Evolutionary conservation across 176 grass and related monocot species (phyloP).

Genomic region (Triticum turgidum): DNA sequence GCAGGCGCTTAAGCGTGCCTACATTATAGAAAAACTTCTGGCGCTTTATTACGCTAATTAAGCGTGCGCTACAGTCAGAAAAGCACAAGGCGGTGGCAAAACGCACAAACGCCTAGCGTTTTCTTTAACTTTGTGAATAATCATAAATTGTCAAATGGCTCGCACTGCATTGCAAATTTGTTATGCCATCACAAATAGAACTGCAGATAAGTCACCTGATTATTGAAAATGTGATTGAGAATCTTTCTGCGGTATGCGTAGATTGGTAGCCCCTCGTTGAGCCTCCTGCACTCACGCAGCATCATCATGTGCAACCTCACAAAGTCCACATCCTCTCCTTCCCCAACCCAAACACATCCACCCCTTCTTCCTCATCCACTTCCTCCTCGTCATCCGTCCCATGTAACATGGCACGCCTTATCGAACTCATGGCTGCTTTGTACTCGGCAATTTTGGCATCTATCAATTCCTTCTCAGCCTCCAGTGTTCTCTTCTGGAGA

Average conservation of each 20-base stretch:
- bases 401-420: conserved; percentile 30
- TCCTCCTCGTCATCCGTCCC: conserved; percentile 6
- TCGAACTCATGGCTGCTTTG: conserved; percentile 47
- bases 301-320: conserved; percentile 46
- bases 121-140: too few species aligned
- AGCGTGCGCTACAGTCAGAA: too few species aligned
- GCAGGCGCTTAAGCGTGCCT: too few species aligned
- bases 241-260: conserved; percentile 55
- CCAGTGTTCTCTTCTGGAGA: conserved; percentile 38
- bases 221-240: conserved; percentile 53
- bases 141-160: conserved; percentile 4
- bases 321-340: conserved; percentile 45
- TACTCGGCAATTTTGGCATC: conserved; percentile 50
- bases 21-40: too few species aligned
- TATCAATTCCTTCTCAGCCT: conserved; percentile 51
- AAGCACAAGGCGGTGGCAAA: too few species aligned
- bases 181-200: conserved; percentile 10
- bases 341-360: conserved; percentile 45
- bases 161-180: not conserved
- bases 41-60: too few species aligned
- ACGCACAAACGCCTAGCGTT: too few species aligned
- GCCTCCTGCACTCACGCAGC: conserved; percentile 70
- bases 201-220: conserved; percentile 51
- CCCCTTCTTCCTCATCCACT: not conserved
- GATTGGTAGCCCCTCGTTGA: conserved; percentile 80